Base-by-base conservation (phyloP, 1,284 basidiomycete species). In the Sanghuangporus weigelae region DNA sequence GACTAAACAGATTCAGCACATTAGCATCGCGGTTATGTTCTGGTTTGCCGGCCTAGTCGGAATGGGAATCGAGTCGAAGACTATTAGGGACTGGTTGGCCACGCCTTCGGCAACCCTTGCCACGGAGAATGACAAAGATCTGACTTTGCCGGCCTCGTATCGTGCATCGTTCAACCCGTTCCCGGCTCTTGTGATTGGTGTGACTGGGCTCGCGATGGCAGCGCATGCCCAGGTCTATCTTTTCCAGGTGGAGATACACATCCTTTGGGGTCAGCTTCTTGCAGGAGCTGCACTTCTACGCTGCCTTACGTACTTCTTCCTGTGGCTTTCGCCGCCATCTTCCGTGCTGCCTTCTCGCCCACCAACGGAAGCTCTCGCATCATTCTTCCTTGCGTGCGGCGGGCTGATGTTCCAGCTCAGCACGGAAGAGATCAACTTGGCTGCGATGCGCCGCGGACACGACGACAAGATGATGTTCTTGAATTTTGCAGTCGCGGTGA, bases 151-250 rank as follows among this genome's bases (percentile, higher is more conserved):
- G 83, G 60, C 75, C 1, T 89, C 85, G 64, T 96, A 96, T 74
- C 74, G 78, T 26, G 86, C 81, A 19, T 92, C 89, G 73, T 96
- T 96, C 77, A 98, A 98, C 73, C 95, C 95, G 0, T 94, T 98
- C 79, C 95, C 95, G 1, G 94, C 94, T 0, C 81, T 98, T 39
- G 91, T 94, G 53, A 95, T 98, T 65, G 95, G 93, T 50, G 86
- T 96, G 44, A 97, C 96, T 3, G 96, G 96, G 39, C 83, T 92
- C 4, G 96, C 94, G 1, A 98, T 98, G 96, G 86, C 92, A n/a
- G 93, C 94, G 0, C 96, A 98, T 74, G 85, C 87, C 67, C 96
- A 98, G 76, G 84, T 86, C 21, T 98, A 97, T 76, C 73, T 89
- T 48, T 95, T 95, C 78, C 90, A 94, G 83, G 89, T 96, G 50